Evolutionary conservation across 345 rosid species (phyloP), one percentile per base, ranked within the genome.

Genomic region (Gossypium stocksii): DNA sequence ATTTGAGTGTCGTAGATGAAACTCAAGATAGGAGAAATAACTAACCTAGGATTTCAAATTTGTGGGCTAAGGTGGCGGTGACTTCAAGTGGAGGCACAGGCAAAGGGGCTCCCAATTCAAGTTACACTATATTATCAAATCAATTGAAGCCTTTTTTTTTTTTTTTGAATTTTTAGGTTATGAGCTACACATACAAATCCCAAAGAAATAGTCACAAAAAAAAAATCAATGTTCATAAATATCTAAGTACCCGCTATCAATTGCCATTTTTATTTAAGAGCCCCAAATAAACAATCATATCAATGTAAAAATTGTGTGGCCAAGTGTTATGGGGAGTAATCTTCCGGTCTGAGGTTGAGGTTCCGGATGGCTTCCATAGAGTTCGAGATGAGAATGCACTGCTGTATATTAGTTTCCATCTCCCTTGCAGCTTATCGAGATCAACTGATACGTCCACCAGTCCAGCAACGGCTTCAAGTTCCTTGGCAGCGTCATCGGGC

Each of bases 341-440:
- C 97, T 86, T 71, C 97, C 89, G 53, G 88, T 89, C 44, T 97
- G 97, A 16, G 88, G 87, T 51, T 97, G 97, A 16, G 88, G 87
- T 51, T 97, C 98, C 74, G 97, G 98, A 29, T 95, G 94, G 53
- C 94, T 89, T 23, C 98, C 97, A 10, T 94, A 92, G 78, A 43
- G 97, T 92, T 4, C 97, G 91, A 68, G 95, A 88, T 0, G 97
- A 92, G 87, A 94, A 94, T 16, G 97, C 98, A 25, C 98, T 94
- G 84, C 97, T 91, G 73, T 89, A 94, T 62, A 91, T 70, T 5
- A 94, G 84, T 80, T 87, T 94, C 97, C 97, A 94, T 63, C 83
- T 88, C 49, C 98, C 98, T 87, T 92, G 98, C 14, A 94, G 82
- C 43, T 79, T 87, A 51, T 88, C 95, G 5, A 94, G 78, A 81